Evolutionary conservation across 805 yeast genomes (phyloP).

Genomic region (Cyberlindnera petersonii): DNA sequence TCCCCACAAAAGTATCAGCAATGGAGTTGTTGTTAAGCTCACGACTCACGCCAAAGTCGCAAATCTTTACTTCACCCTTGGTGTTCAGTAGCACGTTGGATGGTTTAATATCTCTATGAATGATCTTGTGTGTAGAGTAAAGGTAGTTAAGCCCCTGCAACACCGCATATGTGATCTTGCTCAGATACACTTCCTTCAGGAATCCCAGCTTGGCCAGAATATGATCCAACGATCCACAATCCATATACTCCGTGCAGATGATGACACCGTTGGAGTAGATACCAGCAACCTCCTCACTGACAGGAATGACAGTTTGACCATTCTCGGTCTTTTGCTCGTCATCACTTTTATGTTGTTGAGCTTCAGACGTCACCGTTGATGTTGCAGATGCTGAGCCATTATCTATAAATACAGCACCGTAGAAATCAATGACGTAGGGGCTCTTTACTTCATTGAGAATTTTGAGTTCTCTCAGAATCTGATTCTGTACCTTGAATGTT

Average conservation of each 20-base stretch:
- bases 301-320: constrained; percentile 10
- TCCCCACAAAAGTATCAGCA: constrained; percentile 97
- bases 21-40: constrained; percentile 82
- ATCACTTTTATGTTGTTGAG: not conserved
- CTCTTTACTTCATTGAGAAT: constrained; percentile 87
- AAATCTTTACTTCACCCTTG: constrained; percentile 81
- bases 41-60: constrained; percentile 96
- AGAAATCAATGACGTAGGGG: constrained; percentile 82
- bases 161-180: constrained; percentile 71
- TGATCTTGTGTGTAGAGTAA: constrained; percentile 79
- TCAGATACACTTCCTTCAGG: constrained; percentile 63
- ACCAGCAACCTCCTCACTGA: constrained; percentile 20
- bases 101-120: constrained; percentile 95
- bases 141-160: constrained; percentile 77
- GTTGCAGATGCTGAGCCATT: constrained; percentile 8
- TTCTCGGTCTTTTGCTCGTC: not conserved
- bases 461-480: constrained; percentile 81
- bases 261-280: constrained; percentile 59
- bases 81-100: constrained; percentile 87
- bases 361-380: constrained; percentile 10
- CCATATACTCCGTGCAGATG: constrained; percentile 94
- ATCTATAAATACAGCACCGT: constrained; percentile 78
- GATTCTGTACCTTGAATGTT: constrained; percentile 72
- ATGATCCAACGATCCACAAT: constrained; percentile 88
- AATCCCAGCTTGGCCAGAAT: constrained; percentile 60